Evolutionary conservation across 2,329 filamentous ascomycete species (phyloP), one percentile per base, ranked within the genome.

Genomic region (Botryotinia narcissicola): DNA sequence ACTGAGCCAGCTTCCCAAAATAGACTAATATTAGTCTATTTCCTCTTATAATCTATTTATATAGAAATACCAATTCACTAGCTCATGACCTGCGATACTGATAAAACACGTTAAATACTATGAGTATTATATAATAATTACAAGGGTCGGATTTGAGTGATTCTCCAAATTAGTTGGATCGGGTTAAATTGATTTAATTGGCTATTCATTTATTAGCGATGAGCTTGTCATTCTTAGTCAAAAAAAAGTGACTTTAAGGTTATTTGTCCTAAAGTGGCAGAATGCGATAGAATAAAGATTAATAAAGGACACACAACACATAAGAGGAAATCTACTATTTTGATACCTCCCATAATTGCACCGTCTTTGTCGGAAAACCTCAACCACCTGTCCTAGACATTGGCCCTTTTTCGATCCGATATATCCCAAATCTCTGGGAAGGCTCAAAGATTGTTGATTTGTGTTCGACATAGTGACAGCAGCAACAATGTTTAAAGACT

Each of bases 401-500:
- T 63, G 42, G 4, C 37, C 22, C n/a, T 51, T 29, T 29, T 35
- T 46, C 20, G 8, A n/a, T 18, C 4, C n/a, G 37, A 12, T 16
- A 54, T 20, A 54, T 54, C 29, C 32, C 40, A 22, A 29, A 7
- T 60, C 32, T 18, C 37, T 57, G 22, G 9, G 22, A 32, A 44
- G 44, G 18, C 37, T 35, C 9, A 9, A 29, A 29, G 35, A 29
- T 16, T 42, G 35, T 42, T 57, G 35, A n/a, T 51, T 51, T 37
- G 46, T 35, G 51, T 29, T 68, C 64, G 20, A 71, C 61, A 71
- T 32, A 32, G n/a, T 29, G 25, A 57, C 51, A 29, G n/a, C n/a
- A 51, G 40, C 62, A 61, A 70, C 60, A 22, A 80, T 82, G 78
- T 79, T 80, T 73, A 74, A 44, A 18, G 51, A 76, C 75, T 83